A percentile compares a stretch with the other conserved stretches of the same genome.
Conservation (phyloP, 352 stramenopile species). For the Globisporangium heterothallicum region DNA sequence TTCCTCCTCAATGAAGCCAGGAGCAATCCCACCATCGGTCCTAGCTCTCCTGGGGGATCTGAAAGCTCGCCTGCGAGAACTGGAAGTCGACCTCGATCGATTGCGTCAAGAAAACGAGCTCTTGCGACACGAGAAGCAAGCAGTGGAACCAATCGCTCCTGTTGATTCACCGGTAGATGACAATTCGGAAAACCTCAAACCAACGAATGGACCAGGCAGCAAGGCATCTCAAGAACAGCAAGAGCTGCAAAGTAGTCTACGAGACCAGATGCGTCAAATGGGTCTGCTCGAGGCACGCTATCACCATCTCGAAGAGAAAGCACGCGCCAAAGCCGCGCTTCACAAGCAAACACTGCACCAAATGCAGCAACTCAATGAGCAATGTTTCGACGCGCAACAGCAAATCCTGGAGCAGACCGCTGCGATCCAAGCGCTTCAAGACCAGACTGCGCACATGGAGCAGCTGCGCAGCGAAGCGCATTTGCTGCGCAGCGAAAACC, state of each 20-base stretch:
- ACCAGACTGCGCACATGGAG: constrained; percentile 25
- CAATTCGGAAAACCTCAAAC: neutral
- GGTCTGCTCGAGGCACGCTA: constrained; percentile 53
- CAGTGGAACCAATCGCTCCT: neutral
- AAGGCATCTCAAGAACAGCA: constrained; percentile 20
- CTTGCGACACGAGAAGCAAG: constrained; percentile 25
- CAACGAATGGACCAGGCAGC: neutral
- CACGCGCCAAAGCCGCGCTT: constrained; percentile 25
- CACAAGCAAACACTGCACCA: constrained; percentile 30
- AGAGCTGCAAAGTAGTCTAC: constrained; percentile 26
- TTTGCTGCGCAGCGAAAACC: constrained; percentile 49
- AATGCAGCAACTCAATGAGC: constrained; percentile 31
- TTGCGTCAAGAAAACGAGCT: constrained; percentile 53
- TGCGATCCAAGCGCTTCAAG: constrained; percentile 27
- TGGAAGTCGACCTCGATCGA: constrained; percentile 43
- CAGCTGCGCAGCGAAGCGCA: constrained; percentile 42
- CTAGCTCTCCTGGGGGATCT: constrained; percentile 24
- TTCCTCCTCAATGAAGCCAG: neutral
- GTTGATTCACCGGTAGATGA: no score
- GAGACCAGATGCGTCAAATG: constrained; percentile 35
- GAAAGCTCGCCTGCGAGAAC: constrained; percentile 29
- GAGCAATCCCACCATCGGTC: neutral
- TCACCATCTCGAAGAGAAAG: constrained; percentile 34
- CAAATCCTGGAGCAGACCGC: constrained; percentile 30
- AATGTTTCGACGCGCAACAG: constrained; percentile 42